Evolutionary conservation across 192 early-diverging fungal species (phyloP).

Genomic region (Helicostylum pulchrum): DNA sequence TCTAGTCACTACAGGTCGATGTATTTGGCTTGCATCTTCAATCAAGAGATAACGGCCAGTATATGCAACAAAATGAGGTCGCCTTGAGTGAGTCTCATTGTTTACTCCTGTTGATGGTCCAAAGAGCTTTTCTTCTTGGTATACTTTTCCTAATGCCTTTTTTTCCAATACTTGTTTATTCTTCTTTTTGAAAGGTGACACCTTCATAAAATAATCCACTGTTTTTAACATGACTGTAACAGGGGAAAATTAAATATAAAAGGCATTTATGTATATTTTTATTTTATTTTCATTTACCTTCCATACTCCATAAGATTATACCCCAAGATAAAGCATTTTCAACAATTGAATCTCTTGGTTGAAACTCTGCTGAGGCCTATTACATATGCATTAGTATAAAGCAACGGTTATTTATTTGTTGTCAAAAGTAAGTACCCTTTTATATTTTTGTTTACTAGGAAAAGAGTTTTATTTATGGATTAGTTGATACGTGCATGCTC

Average conservation of each 20-base stretch:
- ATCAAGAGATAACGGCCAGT: conserved; percentile 13
- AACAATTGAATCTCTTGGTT: conserved; percentile 19
- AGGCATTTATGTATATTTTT: not conserved
- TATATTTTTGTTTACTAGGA: not conserved
- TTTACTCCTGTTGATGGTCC: conserved; percentile 2
- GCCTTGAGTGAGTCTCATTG: not conserved
- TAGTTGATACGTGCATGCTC: not conserved
- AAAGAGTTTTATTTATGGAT: not conserved
- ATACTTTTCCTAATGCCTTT: conserved; percentile 8
- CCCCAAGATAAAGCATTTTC: conserved; percentile 17
- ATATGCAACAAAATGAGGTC: conserved; percentile 21
- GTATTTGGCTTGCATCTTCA: conserved; percentile 20
- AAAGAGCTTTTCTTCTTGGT: conserved; percentile 22
- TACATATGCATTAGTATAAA: not conserved
- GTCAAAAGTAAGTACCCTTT: not conserved
- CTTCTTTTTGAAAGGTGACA: not conserved
- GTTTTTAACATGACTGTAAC: not conserved
- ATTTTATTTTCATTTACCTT: conserved; percentile 10
- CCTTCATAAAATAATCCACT: not conserved
- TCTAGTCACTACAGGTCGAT: conserved; percentile 13
- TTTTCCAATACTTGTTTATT: not conserved
- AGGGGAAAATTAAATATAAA: not conserved
- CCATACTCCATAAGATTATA: conserved; percentile 19
- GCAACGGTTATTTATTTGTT: too few species aligned
- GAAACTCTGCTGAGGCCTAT: not conserved